A percentile compares a stretch with the other conserved stretches of the same genome.
phyloP scores from a whole-genome alignment of 768 basidiomycete genomes.

The Asterophora lycoperdoides region DNA sequence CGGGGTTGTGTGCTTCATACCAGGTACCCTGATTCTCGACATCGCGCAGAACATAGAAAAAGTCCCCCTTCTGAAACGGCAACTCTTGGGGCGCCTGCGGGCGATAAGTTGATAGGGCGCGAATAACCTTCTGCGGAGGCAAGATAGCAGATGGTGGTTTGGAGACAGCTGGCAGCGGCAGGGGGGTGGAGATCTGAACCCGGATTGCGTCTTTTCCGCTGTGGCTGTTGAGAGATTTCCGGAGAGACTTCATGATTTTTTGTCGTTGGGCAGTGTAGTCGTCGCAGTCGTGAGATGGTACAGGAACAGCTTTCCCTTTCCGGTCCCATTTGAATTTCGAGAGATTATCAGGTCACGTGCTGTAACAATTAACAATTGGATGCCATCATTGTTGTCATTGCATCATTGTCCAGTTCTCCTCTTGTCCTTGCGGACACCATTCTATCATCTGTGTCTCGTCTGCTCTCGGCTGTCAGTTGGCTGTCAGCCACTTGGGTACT shows the following conservation, averaged over 20 bases:
- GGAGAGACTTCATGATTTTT: constrained; percentile 69
- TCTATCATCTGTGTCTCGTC: background rate
- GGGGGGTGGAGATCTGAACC: constrained; percentile 66
- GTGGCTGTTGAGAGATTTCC: constrained; percentile 74
- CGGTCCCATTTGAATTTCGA: constrained; percentile 11
- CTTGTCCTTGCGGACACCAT: too few species aligned
- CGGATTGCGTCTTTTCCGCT: constrained; percentile 54
- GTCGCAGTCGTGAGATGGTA: constrained; percentile 26
- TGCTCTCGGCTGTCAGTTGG: too few species aligned
- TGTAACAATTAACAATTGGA: constrained; percentile 8
- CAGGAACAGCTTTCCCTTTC: constrained; percentile 13
- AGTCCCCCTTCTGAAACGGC: constrained; percentile 90
- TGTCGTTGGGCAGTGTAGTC: constrained; percentile 16
- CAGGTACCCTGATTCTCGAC: constrained; percentile 52
- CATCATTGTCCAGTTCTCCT: constrained; percentile 7
- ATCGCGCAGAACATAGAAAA: constrained; percentile 92
- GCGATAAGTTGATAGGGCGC: constrained; percentile 64
- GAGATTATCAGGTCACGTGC: constrained; percentile 22
- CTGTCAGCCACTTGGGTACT: too few species aligned
- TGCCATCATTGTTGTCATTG: too few species aligned
- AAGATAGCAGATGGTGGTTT: constrained; percentile 67
- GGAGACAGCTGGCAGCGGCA: constrained; percentile 61
- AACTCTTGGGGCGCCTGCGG: constrained; percentile 80
- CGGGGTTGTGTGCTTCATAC: constrained; percentile 95
- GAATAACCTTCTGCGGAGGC: constrained; percentile 94